These are phyloP conservation scores for Apostasia shenzhenica DNA, from an alignment of 106 monocot species.

Conservation along the genomic window DNA sequence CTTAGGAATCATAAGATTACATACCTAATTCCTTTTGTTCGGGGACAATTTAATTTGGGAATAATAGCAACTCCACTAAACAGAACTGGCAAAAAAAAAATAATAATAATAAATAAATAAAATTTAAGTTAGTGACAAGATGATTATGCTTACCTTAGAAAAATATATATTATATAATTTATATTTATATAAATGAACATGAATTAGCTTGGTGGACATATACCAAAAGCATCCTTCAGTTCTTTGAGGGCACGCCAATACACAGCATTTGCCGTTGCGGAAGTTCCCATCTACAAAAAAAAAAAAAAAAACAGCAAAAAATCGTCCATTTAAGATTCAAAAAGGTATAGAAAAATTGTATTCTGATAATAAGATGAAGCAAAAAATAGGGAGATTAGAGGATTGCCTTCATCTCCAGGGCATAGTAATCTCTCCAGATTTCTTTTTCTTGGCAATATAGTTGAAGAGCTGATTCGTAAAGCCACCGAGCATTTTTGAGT, in stretches of 20 bases:
- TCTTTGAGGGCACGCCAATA: conserved; percentile 49
- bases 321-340: background rate
- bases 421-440: conserved; percentile 72
- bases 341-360: background rate
- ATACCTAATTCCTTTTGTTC: too few relatives aligned
- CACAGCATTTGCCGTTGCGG: conserved; percentile 42
- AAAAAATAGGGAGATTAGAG: background rate
- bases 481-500: conserved; percentile 44
- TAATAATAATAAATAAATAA: background rate
- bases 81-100: background rate
- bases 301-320: background rate
- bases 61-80: background rate
- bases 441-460: conserved; percentile 38
- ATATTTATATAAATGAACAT: background rate
- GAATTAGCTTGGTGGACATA: conserved; percentile 8
- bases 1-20: too few relatives aligned
- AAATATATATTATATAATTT: background rate
- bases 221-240: conserved; percentile 23
- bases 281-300: conserved; percentile 43
- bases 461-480: conserved; percentile 60
- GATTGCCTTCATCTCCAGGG: conserved; percentile 59
- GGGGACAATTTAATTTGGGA: too few relatives aligned
- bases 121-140: background rate
- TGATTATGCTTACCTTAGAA: background rate
- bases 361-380: background rate